These are phyloP conservation scores for Phialemoniopsis sp. DNA, from an alignment of 2,329 filamentous ascomycete genomes.

Conservation along the genomic window DNA sequence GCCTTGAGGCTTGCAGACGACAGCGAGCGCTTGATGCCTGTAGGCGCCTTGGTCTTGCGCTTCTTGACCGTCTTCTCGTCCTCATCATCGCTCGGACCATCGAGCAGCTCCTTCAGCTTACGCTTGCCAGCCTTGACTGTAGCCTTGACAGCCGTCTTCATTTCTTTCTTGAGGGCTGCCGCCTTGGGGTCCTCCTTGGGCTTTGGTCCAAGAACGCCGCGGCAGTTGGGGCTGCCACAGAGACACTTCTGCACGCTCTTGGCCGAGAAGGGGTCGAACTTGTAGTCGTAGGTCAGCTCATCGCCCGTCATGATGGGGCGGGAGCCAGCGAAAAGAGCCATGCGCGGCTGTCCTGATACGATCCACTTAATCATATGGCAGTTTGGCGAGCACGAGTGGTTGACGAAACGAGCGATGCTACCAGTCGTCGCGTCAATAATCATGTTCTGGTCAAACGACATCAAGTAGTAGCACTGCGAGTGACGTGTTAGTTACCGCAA, in stretches of 20 bases:
- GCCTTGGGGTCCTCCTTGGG: constrained; percentile 46
- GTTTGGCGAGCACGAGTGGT: constrained; percentile 95
- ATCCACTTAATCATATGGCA: constrained; percentile 99
- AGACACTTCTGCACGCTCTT: constrained; percentile 66
- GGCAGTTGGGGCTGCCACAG: constrained; percentile 60
- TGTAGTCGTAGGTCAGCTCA: constrained; percentile 91
- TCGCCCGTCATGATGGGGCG: constrained; percentile 89
- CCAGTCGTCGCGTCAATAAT: constrained; percentile 96
- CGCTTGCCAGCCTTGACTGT: constrained; percentile 39
- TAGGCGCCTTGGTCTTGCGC: constrained; percentile 38
- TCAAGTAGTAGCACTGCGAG: constrained; percentile 92
- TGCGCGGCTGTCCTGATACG: constrained; percentile 86
- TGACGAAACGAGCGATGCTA: constrained; percentile 95
- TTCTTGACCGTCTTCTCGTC: constrained; percentile 30
- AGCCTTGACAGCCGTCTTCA: constrained; percentile 15
- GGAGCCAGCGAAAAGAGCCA: constrained; percentile 94
- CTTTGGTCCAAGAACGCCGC: constrained; percentile 59
- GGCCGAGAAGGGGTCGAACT: constrained; percentile 65
- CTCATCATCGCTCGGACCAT: constrained; percentile 27
- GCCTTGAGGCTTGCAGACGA: constrained; percentile 24
- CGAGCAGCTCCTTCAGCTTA: constrained; percentile 50
- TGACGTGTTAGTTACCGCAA: constrained; percentile 4
- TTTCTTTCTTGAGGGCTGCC: constrained; percentile 16
- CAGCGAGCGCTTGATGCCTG: constrained; percentile 25
- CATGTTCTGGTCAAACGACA: constrained; percentile 98